Conservation (phyloP, 2,329 filamentous ascomycete species). For the Cytospora paraplurivora region DNA sequence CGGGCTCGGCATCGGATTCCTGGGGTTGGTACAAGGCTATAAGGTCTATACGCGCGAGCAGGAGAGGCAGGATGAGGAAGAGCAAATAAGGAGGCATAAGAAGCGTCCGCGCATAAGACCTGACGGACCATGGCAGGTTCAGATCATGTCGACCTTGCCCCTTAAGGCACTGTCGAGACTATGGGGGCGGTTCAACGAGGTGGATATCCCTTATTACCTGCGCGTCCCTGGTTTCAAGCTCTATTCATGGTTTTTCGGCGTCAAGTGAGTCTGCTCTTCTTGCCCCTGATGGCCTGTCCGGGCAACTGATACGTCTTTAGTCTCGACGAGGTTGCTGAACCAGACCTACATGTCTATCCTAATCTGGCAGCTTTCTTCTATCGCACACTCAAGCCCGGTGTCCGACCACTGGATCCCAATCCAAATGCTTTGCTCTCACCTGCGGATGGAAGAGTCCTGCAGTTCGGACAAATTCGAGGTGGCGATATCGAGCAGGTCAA, state of each 20-base stretch:
- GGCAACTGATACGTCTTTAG: conserved; percentile 45
- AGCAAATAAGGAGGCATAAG: conserved; percentile 48
- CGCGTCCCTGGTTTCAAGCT: conserved; percentile 89
- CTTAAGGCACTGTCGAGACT: conserved; percentile 86
- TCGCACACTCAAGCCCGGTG: conserved; percentile 86
- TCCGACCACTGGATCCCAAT: conserved; percentile 80
- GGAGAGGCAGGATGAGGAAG: conserved; percentile 52
- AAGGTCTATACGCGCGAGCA: conserved; percentile 64
- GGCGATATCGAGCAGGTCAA: conserved; percentile 98
- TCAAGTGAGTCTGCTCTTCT: conserved; percentile 55
- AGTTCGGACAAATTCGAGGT: conserved; percentile 88
- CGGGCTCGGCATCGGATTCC: conserved; percentile 79
- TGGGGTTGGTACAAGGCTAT: conserved; percentile 83
- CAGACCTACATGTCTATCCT: conserved; percentile 84
- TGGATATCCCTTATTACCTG: conserved; percentile 84
- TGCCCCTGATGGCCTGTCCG: conserved; percentile 11
- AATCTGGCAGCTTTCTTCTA: conserved; percentile 98
- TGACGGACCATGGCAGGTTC: conserved; percentile 89
- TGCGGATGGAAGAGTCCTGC: conserved; percentile 85
- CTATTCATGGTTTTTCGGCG: conserved; percentile 89
- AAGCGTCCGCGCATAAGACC: conserved; percentile 68
- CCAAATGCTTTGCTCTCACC: conserved; percentile 81
- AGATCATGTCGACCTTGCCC: conserved; percentile 90
- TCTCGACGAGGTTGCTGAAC: conserved; percentile 82
- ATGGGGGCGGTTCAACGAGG: conserved; percentile 90